A percentile compares a stretch with the other conserved stretches of the same genome.
These are phyloP conservation scores for Heliamphora exappendiculata DNA, from an alignment of 148 eudicot genomes.

Conservation along the genomic window DNA sequence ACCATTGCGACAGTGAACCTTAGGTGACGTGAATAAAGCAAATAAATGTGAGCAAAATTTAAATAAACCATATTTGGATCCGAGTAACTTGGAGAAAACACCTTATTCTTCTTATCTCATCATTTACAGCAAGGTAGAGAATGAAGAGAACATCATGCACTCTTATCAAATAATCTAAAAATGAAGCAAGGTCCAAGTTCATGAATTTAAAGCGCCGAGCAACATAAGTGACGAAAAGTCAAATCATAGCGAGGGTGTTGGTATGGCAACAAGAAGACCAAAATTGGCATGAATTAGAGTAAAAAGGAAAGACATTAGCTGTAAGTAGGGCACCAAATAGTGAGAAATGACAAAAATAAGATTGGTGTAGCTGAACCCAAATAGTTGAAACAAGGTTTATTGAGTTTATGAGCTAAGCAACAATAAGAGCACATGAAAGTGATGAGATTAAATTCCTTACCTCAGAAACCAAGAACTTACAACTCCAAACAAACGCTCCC, in stretches of 20 bases:
- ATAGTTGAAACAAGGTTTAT: neutral
- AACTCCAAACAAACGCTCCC: conserved; percentile 98
- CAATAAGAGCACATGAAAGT: neutral
- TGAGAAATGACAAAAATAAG: neutral
- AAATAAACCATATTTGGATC: neutral
- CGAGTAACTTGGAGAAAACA: neutral
- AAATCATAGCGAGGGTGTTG: neutral
- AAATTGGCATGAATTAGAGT: neutral
- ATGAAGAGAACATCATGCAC: neutral
- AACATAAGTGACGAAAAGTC: neutral
- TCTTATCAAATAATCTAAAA: too few species aligned
- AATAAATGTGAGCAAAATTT: neutral
- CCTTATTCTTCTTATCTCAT: neutral
- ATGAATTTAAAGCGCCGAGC: too few species aligned
- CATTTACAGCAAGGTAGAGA: neutral
- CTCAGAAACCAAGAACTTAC: conserved; percentile 88
- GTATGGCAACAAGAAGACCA: neutral
- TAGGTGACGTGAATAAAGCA: neutral
- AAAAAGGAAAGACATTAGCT: neutral
- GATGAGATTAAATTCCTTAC: conserved; percentile 28
- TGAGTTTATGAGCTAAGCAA: neutral
- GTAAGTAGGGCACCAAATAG: too few species aligned
- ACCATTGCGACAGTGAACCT: neutral
- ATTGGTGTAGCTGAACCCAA: neutral
- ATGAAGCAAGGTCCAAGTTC: conserved; percentile 2